A percentile compares a stretch with the other conserved stretches of the same genome.
phyloP scores from a whole-genome alignment of 208 protist genomes.

The Trypanosoma lewisi region DNA sequence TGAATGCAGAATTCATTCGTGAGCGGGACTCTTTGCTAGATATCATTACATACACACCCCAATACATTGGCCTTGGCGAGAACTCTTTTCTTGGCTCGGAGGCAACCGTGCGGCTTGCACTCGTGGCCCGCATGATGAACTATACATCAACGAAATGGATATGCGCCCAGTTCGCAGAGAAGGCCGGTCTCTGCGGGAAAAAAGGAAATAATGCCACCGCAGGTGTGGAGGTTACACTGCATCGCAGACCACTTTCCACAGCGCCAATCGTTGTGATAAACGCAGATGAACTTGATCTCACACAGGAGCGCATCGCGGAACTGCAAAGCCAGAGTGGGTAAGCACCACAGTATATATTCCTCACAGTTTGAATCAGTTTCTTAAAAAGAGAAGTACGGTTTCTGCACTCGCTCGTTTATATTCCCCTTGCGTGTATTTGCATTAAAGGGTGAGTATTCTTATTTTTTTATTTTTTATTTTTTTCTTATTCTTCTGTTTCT shows the following conservation, averaged over 20 bases:
- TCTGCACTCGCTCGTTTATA: neutral
- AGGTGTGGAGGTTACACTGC: slow-evolving; percentile 14
- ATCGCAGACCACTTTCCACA: neutral
- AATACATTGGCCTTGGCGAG: slow-evolving; percentile 1
- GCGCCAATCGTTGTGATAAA: slow-evolving; percentile 11
- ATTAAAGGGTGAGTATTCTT: slow-evolving; percentile 7
- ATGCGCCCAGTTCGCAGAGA: neutral
- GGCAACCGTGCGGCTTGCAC: neutral
- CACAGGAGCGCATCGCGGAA: slow-evolving; percentile 9
- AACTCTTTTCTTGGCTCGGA: neutral
- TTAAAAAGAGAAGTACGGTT: neutral
- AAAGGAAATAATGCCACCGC: neutral
- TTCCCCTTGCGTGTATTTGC: neutral
- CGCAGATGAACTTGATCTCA: slow-evolving; percentile 18
- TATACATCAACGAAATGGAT: slow-evolving; percentile 23
- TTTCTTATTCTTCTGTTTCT: slow-evolving; percentile 4
- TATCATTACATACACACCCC: slow-evolving; percentile 27
- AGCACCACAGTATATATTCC: too few relatives aligned
- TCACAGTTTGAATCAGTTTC: slow-evolving; percentile 6
- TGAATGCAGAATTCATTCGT: slow-evolving; percentile 25
- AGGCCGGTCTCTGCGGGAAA: neutral
- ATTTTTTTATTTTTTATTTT: slow-evolving; percentile 13
- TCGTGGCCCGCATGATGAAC: slow-evolving; percentile 14
- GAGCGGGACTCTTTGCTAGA: slow-evolving; percentile 24
- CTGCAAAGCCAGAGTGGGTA: neutral